phyloP scores from a whole-genome alignment of 257 asterid genomes.

The Voacanga thouarsii region DNA sequence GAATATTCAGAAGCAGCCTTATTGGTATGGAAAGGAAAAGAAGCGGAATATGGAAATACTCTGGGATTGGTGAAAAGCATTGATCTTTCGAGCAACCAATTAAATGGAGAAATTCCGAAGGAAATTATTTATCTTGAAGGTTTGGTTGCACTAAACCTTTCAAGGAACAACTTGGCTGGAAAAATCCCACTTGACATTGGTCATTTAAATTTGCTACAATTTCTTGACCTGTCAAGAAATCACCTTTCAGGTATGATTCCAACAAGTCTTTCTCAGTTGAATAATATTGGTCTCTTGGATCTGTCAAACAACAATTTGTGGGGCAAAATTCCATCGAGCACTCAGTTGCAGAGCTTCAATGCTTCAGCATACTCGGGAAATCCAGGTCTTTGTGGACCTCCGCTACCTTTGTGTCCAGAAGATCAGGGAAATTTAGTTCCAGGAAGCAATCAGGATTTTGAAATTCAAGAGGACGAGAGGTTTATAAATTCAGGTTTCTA shows the following conservation, averaged over 20 bases:
- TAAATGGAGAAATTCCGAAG: neutral
- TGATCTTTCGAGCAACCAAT: conserved; percentile 5
- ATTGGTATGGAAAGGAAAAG: neutral
- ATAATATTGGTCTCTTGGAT: neutral
- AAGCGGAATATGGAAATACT: neutral
- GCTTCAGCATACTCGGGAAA: neutral
- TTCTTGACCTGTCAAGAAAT: neutral
- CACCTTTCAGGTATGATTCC: neutral
- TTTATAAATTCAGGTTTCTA: neutral
- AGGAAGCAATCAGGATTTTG: no score
- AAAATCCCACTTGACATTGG: neutral
- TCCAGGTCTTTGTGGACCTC: neutral
- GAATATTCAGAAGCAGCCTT: neutral
- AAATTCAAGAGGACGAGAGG: neutral
- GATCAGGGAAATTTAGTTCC: neutral
- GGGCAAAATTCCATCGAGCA: neutral
- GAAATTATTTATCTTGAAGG: neutral
- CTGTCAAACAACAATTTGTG: neutral
- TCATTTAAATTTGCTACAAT: neutral
- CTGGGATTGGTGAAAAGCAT: neutral
- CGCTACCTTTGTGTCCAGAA: neutral
- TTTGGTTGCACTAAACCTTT: neutral
- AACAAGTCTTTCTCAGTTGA: neutral
- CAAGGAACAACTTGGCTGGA: neutral
- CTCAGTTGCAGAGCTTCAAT: neutral